Percentiles rank a stretch among this genome's conserved stretches.
Conservation (phyloP, 768 basidiomycete genomes). For the Termitomyces heimii region DNA sequence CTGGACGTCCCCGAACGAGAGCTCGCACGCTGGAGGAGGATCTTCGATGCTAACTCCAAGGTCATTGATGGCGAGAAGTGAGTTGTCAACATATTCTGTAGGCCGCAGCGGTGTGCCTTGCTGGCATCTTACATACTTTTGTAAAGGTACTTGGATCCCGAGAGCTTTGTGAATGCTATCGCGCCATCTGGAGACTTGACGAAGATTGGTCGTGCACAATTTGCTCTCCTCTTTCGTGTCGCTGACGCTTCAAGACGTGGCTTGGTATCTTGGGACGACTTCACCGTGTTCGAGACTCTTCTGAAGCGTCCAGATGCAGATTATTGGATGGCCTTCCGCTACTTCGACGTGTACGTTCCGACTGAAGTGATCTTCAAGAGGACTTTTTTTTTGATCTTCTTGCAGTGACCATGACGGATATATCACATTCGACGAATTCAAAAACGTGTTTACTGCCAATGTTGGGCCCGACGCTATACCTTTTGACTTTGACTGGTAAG, state of each 20-base stretch:
- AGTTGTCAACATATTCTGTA: constrained; percentile 22
- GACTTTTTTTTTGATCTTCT: constrained; percentile 5
- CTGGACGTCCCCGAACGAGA: constrained; percentile 76
- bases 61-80: constrained; percentile 78
- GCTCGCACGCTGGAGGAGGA: constrained; percentile 82
- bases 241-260: constrained; percentile 76
- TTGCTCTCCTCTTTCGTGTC: constrained; percentile 84
- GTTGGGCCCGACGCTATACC: constrained; percentile 78
- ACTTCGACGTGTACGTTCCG: constrained; percentile 80
- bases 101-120: constrained; percentile 2
- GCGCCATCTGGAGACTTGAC: constrained; percentile 81
- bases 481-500: constrained; percentile 90
- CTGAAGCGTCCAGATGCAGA: constrained; percentile 94
- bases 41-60: constrained; percentile 82
- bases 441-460: constrained; percentile 81
- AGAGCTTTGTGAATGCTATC: constrained; percentile 93
- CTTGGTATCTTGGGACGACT: constrained; percentile 91
- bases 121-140: constrained; percentile 9
- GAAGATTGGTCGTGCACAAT: constrained; percentile 85
- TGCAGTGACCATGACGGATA: constrained; percentile 83
- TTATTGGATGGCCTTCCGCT: constrained; percentile 95
- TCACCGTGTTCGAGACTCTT: constrained; percentile 89
- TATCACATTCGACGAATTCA: constrained; percentile 94
- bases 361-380: neutral
- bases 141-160: constrained; percentile 74